These are phyloP conservation scores for Coccomyxa subellipsoidea DNA, from an alignment of 163 green algal genomes.

Conservation along the genomic window DNA sequence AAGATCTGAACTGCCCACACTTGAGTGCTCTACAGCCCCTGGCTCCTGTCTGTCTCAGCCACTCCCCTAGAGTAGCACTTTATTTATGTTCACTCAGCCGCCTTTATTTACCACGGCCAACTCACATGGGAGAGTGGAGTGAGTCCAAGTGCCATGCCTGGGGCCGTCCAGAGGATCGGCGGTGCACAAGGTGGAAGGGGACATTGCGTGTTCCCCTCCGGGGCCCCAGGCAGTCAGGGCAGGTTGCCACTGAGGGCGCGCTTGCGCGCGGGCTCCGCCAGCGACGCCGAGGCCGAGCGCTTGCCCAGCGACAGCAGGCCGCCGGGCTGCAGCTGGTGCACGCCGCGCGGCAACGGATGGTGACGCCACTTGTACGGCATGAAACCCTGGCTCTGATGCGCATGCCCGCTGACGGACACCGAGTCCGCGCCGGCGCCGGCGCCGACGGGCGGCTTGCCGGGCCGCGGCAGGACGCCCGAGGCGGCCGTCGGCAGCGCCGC, in stretches of 20 bases:
- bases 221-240: neutral
- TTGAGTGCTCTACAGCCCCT: too few species aligned
- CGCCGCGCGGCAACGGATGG: neutral
- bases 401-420: neutral
- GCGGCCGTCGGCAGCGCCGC: neutral
- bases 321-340: neutral
- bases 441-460: neutral
- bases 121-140: too few species aligned
- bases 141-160: too few species aligned
- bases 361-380: conserved; percentile 11
- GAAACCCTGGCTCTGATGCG: neutral
- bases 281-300: neutral
- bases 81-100: too few species aligned
- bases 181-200: too few species aligned
- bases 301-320: neutral
- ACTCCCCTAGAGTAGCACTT: too few species aligned
- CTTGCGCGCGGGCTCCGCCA: neutral
- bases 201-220: too few species aligned
- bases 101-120: too few species aligned
- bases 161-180: too few species aligned
- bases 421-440: neutral
- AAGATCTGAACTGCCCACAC: too few species aligned
- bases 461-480: neutral
- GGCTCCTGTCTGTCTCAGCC: too few species aligned
- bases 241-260: neutral